These are phyloP conservation scores for Epichloe bromicola DNA, from an alignment of 2,329 filamentous ascomycete genomes.

Conservation along the genomic window DNA sequence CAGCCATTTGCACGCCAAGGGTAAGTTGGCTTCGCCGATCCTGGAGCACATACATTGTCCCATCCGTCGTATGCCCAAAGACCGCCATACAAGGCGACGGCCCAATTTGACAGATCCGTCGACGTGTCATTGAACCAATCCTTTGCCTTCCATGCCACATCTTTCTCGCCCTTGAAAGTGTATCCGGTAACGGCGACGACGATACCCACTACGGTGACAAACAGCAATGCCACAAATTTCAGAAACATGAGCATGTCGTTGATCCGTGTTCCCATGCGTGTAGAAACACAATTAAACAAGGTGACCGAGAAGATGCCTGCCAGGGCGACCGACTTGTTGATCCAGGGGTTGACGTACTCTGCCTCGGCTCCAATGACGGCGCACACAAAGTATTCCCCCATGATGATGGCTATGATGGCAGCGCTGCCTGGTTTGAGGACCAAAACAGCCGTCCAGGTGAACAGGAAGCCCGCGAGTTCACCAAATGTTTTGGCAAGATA, in stretches of 20 bases:
- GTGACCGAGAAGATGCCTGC: slow-evolving; percentile 65
- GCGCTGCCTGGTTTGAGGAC: slow-evolving; percentile 88
- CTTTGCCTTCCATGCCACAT: slow-evolving; percentile 72
- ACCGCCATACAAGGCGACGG: slow-evolving; percentile 86
- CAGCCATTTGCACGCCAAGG: not conserved
- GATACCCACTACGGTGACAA: slow-evolving; percentile 75
- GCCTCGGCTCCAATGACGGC: slow-evolving; percentile 80
- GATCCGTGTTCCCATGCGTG: slow-evolving; percentile 70
- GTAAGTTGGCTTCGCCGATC: not conserved
- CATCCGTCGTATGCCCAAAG: slow-evolving; percentile 98
- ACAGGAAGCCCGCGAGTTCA: slow-evolving; percentile 83
- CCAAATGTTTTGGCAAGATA: slow-evolving; percentile 96
- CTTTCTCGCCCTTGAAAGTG: slow-evolving; percentile 62
- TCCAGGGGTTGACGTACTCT: slow-evolving; percentile 68
- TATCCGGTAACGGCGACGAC: slow-evolving; percentile 80
- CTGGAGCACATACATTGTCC: slow-evolving; percentile 66
- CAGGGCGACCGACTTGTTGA: slow-evolving; percentile 79
- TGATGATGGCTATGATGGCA: slow-evolving; percentile 94
- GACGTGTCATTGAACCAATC: slow-evolving; percentile 85
- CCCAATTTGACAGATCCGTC: slow-evolving; percentile 71
- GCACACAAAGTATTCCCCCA: slow-evolving; percentile 86
- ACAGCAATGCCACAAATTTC: slow-evolving; percentile 83
- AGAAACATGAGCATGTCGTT: slow-evolving; percentile 94
- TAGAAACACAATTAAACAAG: slow-evolving; percentile 80
- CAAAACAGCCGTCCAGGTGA: slow-evolving; percentile 89